These are phyloP conservation scores for Rhizomucor miehei DNA, from an alignment of 371 early-diverging fungal genomes.

Conservation along the genomic window DNA sequence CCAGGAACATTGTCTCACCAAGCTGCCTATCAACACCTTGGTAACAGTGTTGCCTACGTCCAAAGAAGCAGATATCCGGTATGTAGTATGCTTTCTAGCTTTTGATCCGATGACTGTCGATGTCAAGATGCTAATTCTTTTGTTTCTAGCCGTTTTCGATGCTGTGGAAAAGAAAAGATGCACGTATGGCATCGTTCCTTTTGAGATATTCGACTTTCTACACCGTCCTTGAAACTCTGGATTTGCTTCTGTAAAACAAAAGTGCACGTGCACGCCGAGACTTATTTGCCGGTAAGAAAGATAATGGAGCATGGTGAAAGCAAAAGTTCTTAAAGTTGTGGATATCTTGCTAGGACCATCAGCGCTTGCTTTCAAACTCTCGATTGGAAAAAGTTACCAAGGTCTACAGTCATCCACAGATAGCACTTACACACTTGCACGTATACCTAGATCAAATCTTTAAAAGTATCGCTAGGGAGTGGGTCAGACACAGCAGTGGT, in stretches of 20 bases:
- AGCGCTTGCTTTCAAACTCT: constrained; percentile 74
- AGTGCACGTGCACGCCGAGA: constrained; percentile 61
- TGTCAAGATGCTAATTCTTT: background rate
- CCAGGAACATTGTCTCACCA: constrained; percentile 93
- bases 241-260: constrained; percentile 64
- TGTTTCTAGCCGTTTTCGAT: constrained; percentile 66
- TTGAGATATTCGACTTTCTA: constrained; percentile 94
- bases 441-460: background rate
- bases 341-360: constrained; percentile 61
- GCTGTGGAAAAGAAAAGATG: constrained; percentile 76
- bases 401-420: constrained; percentile 91
- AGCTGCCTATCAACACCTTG: constrained; percentile 80
- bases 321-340: no score
- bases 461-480: constrained; percentile 56
- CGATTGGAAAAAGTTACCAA: constrained; percentile 62
- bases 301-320: no score
- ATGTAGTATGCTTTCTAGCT: constrained; percentile 2
- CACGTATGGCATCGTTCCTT: constrained; percentile 92
- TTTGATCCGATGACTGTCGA: no score
- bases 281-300: constrained; percentile 54
- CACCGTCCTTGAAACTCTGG: constrained; percentile 81
- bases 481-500: constrained; percentile 82
- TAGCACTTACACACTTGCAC: constrained; percentile 17
- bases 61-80: constrained; percentile 63
- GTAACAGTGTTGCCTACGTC: constrained; percentile 76